These are phyloP conservation scores for Lachancea dasiensis DNA, from an alignment of 805 yeast species.

Conservation along the genomic window DNA sequence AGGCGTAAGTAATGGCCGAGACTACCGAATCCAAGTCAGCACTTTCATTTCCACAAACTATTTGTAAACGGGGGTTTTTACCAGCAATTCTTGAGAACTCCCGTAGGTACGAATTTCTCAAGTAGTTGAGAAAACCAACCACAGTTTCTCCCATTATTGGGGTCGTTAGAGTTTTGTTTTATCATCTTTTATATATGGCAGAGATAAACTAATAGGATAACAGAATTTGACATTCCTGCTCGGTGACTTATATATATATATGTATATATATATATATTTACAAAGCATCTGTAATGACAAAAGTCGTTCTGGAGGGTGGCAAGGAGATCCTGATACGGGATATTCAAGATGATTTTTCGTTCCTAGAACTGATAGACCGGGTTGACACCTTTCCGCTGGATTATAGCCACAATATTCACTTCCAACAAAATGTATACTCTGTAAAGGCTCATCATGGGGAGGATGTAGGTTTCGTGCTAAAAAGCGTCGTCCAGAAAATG, in stretches of 20 bases:
- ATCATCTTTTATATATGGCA: not conserved
- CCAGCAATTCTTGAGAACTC: too few species aligned
- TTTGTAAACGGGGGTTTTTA: constrained; percentile 9
- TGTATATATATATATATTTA: too few species aligned
- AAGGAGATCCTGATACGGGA: constrained; percentile 25
- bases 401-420: constrained; percentile 15
- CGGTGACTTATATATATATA: too few species aligned
- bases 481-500: constrained; percentile 32
- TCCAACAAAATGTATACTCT: constrained; percentile 27
- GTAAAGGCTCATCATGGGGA: constrained; percentile 35
- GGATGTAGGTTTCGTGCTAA: constrained; percentile 37
- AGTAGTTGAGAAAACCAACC: constrained; percentile 10
- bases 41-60: constrained; percentile 65
- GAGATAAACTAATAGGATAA: too few species aligned
- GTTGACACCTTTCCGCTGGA: constrained; percentile 28
- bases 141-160: constrained; percentile 10
- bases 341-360: constrained; percentile 19
- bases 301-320: constrained; percentile 13
- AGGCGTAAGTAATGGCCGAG: constrained; percentile 68
- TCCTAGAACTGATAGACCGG: constrained; percentile 21
- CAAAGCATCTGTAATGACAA: too few species aligned
- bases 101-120: constrained; percentile 10
- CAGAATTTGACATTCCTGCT: too few species aligned
- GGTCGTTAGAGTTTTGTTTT: not conserved
- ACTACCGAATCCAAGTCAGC: constrained; percentile 88